These are phyloP conservation scores for Dysphania ambrosioides DNA, from an alignment of 148 eudicot genomes.

Conservation along the genomic window DNA sequence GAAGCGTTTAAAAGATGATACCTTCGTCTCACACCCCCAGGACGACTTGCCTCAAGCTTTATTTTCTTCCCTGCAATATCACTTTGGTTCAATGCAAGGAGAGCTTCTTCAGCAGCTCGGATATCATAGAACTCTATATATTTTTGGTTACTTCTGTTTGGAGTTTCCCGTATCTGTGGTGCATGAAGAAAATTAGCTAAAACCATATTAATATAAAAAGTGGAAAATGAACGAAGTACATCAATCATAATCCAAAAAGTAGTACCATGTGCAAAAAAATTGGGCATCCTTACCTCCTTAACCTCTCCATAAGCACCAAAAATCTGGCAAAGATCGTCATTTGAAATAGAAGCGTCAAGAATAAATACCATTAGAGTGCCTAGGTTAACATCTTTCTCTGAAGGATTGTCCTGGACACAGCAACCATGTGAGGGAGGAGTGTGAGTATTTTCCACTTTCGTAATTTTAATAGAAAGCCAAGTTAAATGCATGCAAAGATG, in stretches of 20 bases:
- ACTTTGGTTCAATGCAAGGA: slow-evolving; percentile 53
- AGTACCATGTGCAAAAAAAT: neutral
- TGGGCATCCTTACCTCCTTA: slow-evolving; percentile 48
- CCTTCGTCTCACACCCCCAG: slow-evolving; percentile 43
- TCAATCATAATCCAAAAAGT: neutral
- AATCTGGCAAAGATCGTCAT: slow-evolving; percentile 51
- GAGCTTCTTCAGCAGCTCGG: slow-evolving; percentile 82
- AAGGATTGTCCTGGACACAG: slow-evolving; percentile 50
- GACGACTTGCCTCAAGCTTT: slow-evolving; percentile 48
- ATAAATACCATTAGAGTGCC: slow-evolving; percentile 54
- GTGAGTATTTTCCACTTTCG: neutral
- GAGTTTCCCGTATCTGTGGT: slow-evolving; percentile 57
- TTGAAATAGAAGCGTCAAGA: slow-evolving; percentile 59
- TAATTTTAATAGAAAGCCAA: neutral
- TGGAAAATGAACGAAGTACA: neutral
- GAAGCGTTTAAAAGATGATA: too few relatives aligned
- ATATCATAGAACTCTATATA: slow-evolving; percentile 67
- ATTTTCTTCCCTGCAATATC: slow-evolving; percentile 60
- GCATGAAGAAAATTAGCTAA: slow-evolving; percentile 6
- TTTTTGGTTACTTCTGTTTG: slow-evolving; percentile 44
- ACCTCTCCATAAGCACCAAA: slow-evolving; percentile 74
- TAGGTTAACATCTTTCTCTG: slow-evolving; percentile 59
- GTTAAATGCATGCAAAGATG: slow-evolving; percentile 13
- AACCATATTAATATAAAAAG: slow-evolving; percentile 16
- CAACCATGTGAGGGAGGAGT: neutral